phyloP scores from a whole-genome alignment of 2,329 filamentous ascomycete genomes.

The Aspergillus arachidicola region DNA sequence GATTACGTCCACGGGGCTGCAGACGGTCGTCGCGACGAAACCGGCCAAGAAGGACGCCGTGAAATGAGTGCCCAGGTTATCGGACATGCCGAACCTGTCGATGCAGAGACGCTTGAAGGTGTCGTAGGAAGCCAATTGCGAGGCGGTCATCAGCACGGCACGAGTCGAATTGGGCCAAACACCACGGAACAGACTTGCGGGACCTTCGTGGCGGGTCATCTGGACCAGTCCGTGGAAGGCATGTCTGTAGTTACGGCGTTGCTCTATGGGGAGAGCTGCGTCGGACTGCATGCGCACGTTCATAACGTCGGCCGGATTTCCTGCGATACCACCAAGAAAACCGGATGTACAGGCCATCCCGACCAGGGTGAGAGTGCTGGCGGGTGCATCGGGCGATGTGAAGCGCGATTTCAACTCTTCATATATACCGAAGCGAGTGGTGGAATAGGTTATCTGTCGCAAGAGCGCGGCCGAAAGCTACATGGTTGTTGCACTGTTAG shows the following conservation, averaged over 20 bases:
- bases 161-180: constrained; percentile 66
- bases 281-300: constrained; percentile 99
- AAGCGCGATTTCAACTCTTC: constrained; percentile 82
- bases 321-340: constrained; percentile 83
- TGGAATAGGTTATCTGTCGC: constrained; percentile 94
- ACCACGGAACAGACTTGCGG: constrained; percentile 74
- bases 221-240: constrained; percentile 82
- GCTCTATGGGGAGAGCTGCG: constrained; percentile 69
- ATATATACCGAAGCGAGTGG: constrained; percentile 94
- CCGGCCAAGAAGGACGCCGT: constrained; percentile 63
- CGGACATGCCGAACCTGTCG: constrained; percentile 53
- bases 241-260: constrained; percentile 86
- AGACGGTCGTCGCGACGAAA: constrained; percentile 69
- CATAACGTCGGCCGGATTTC: constrained; percentile 93
- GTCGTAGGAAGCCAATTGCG: constrained; percentile 66
- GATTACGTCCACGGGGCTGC: constrained; percentile 67
- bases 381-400: constrained; percentile 55
- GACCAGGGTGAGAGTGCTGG: constrained; percentile 75
- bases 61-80: constrained; percentile 65
- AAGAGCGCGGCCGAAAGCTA: constrained; percentile 83
- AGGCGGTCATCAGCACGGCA: constrained; percentile 67
- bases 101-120: constrained; percentile 63
- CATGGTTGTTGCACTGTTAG: constrained; percentile 1
- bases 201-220: constrained; percentile 85
- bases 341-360: constrained; percentile 82